phyloP scores from a whole-genome alignment of 805 yeast genomes.

The Sugiyamaella mastotermitis region DNA sequence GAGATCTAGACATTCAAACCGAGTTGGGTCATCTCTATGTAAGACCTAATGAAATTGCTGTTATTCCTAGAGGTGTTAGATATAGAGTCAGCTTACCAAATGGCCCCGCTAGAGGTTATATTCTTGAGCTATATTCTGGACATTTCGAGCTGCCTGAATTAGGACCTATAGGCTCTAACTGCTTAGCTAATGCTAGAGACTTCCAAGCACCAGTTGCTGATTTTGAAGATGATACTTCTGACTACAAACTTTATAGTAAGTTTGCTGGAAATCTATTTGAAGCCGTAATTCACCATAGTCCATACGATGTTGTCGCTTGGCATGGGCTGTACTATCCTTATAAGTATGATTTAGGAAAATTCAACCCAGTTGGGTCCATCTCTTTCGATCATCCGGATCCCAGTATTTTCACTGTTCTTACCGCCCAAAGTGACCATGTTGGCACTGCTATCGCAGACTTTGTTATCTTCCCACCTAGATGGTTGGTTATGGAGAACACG shows the following conservation, averaged over 20 bases:
- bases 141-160: slow-evolving; percentile 27
- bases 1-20: slow-evolving; percentile 24
- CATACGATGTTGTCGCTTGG: slow-evolving; percentile 28
- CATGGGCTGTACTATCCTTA: slow-evolving; percentile 26
- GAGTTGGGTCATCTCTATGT: slow-evolving; percentile 25
- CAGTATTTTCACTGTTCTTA: slow-evolving; percentile 24
- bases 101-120: slow-evolving; percentile 21
- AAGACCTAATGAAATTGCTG: slow-evolving; percentile 23
- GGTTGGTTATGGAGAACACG: slow-evolving; percentile 27
- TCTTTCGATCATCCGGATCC: slow-evolving; percentile 29
- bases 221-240: slow-evolving; percentile 16
- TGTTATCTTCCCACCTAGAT: slow-evolving; percentile 26
- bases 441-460: slow-evolving; percentile 28
- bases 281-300: slow-evolving; percentile 20
- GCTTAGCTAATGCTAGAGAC: slow-evolving; percentile 27
- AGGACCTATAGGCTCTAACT: slow-evolving; percentile 27
- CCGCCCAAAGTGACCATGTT: slow-evolving; percentile 18
- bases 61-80: slow-evolving; percentile 25
- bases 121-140: slow-evolving; percentile 24
- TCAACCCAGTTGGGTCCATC: slow-evolving; percentile 25
- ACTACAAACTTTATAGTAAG: slow-evolving; percentile 13
- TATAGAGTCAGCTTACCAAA: slow-evolving; percentile 18
- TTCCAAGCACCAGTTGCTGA: slow-evolving; percentile 24
- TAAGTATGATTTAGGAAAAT: slow-evolving; percentile 26
- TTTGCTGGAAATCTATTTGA: slow-evolving; percentile 15